Percentiles rank a stretch among this genome's conserved stretches.
These are phyloP conservation scores for Aureobasidium lini DNA, from an alignment of 2,329 filamentous ascomycete genomes.

Conservation along the genomic window DNA sequence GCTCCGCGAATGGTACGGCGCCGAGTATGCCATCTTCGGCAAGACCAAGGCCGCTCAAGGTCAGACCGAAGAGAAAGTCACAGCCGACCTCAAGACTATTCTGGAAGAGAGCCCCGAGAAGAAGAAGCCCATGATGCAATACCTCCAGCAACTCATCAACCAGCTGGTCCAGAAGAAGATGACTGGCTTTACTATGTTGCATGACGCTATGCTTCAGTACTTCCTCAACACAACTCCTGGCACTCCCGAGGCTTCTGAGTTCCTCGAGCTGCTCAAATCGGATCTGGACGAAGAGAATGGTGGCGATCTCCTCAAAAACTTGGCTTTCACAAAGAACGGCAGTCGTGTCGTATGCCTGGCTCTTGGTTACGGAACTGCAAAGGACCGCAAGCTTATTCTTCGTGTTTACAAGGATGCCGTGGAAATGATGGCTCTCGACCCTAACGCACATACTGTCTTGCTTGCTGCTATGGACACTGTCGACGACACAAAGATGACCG, in stretches of 20 bases:
- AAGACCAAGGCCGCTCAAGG: slow-evolving; percentile 36
- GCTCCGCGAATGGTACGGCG: slow-evolving; percentile 91
- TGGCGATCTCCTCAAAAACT: slow-evolving; percentile 84
- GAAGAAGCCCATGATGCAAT: slow-evolving; percentile 76
- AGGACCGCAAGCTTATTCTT: slow-evolving; percentile 84
- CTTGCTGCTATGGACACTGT: slow-evolving; percentile 83
- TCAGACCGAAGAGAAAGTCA: slow-evolving; percentile 38
- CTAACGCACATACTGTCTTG: slow-evolving; percentile 70
- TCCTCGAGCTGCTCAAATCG: slow-evolving; percentile 82
- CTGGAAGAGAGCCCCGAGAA: slow-evolving; percentile 75
- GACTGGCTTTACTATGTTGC: slow-evolving; percentile 93
- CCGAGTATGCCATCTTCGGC: slow-evolving; percentile 80
- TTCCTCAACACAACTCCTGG: slow-evolving; percentile 72
- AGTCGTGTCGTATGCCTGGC: slow-evolving; percentile 73
- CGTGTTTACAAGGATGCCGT: slow-evolving; percentile 87
- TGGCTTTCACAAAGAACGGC: slow-evolving; percentile 90
- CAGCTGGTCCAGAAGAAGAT: slow-evolving; percentile 91
- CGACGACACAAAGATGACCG: slow-evolving; percentile 84
- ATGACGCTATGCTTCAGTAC: slow-evolving; percentile 97
- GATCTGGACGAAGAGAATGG: slow-evolving; percentile 67
- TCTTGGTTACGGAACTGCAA: slow-evolving; percentile 77
- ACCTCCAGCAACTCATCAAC: slow-evolving; percentile 80
- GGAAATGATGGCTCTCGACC: slow-evolving; percentile 74
- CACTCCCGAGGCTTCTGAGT: slow-evolving; percentile 76
- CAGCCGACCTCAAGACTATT: slow-evolving; percentile 66